Evolutionary conservation across 495 filamentous ascomycete genomes (phyloP), one percentile per base, ranked within the genome.

Genomic region (Aspergillus mulundensis): DNA sequence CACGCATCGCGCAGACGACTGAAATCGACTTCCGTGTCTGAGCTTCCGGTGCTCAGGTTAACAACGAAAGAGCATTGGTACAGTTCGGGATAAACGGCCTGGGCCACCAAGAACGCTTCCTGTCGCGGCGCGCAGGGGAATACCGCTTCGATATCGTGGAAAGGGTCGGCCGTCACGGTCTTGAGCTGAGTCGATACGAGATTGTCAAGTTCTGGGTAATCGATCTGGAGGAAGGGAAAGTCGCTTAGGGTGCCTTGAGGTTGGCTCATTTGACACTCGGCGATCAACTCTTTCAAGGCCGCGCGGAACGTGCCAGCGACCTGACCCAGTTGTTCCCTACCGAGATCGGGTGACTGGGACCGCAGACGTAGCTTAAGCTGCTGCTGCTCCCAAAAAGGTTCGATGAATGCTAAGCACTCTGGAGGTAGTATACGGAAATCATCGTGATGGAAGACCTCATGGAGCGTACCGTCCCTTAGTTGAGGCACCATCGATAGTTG

Each of bases 21-120:
- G 18, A 36, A 30, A 21, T 58, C 49, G 19, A 53, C 21, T 10
- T 42, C 41, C 2, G n/a, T 23, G 12, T 42, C 32, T 1, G 42
- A 10, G 5, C 7, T 24, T 20, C 40, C 46, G 7, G 45, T 10
- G 23, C 43, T 38, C 14, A 58, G 30, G 16, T 21, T 52, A 32
- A 52, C 42, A n/a, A 52, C 40, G 6, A 52, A 53, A 0, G 42
- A 47, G 15, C 42, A 47, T 20, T 58, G 56, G 19, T 58, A 58
- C 20, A 53, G 24, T 20, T 53, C 49, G 3, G 49, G 56, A 23
- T 58, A 53, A 8, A 48, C 42, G 0, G 56, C 48, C 19, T 58
- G 56, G 1, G 48, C 49, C 3, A 58, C 48, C 16, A 58, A 40
- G 3, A 58, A 53, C 15, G 48, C 56, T 23, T 58, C 48, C 41